Conservation (phyloP, 2,329 filamentous ascomycete genomes). For the Pseudocercospora cruenta region DNA sequence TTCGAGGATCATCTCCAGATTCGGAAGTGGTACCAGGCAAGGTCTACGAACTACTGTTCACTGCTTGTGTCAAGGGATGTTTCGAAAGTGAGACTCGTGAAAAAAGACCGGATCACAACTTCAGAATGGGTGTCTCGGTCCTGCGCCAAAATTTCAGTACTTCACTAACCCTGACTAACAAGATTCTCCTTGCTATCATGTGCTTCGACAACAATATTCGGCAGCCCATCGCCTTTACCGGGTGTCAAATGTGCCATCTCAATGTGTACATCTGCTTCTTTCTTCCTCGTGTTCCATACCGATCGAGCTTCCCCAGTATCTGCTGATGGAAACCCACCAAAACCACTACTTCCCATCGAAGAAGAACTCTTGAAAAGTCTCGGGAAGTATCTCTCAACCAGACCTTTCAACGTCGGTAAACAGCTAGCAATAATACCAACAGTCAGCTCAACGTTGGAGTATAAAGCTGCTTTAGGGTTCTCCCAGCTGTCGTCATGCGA, state of each 20-base stretch:
- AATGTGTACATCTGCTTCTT: no score
- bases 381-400: slow-evolving; percentile 2
- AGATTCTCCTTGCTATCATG: no score
- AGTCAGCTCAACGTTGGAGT: not conserved
- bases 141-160: no score
- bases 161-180: no score
- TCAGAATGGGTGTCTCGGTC: not conserved
- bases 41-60: not conserved
- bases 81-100: not conserved
- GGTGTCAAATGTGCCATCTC: no score
- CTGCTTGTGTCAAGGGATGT: not conserved
- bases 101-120: no score
- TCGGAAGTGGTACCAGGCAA: not conserved
- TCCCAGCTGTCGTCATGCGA: slow-evolving; percentile 6
- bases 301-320: not conserved
- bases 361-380: not conserved
- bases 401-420: slow-evolving; percentile 7
- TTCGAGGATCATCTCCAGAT: no score
- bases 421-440: slow-evolving; percentile 10
- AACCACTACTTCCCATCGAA: not conserved
- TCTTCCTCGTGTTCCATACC: no score
- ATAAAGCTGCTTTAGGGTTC: slow-evolving; percentile 8
- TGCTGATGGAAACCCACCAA: not conserved
- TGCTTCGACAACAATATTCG: no score
- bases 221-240: no score